A percentile compares a stretch with the other conserved stretches of the same genome.
These are phyloP conservation scores for Saccharomycopsis crataegensis DNA, from an alignment of 1,139 yeast genomes.

Conservation along the genomic window DNA sequence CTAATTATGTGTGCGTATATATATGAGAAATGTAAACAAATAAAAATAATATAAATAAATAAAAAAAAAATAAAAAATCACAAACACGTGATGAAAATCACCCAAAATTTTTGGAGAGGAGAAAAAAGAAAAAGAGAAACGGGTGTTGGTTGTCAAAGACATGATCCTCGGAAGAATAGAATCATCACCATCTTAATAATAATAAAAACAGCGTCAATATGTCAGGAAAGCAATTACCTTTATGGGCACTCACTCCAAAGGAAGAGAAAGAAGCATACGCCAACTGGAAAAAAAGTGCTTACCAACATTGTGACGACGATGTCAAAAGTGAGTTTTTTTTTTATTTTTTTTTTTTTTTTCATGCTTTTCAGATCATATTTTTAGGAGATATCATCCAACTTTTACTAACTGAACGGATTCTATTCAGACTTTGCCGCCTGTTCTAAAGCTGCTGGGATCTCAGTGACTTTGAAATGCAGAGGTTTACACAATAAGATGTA, in stretches of 20 bases:
- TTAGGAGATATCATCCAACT: too few relatives aligned
- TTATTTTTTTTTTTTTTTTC: too few relatives aligned
- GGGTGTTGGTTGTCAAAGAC: background rate
- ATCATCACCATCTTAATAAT: too few relatives aligned
- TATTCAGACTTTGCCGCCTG: slow-evolving; percentile 42
- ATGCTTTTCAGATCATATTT: too few relatives aligned
- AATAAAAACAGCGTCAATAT: background rate
- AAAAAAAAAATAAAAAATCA: background rate
- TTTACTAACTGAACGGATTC: too few relatives aligned
- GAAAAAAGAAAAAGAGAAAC: background rate
- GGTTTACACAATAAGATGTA: slow-evolving; percentile 58
- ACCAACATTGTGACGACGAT: slow-evolving; percentile 60
- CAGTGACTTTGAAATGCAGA: slow-evolving; percentile 50
- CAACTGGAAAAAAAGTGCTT: slow-evolving; percentile 70
- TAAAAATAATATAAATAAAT: background rate
- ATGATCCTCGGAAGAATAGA: too few relatives aligned
- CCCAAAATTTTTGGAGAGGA: background rate
- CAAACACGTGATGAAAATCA: background rate
- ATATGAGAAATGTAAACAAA: background rate
- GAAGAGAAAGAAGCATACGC: slow-evolving; percentile 79
- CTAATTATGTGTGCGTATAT: background rate
- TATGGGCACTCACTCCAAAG: slow-evolving; percentile 79
- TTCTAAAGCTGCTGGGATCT: slow-evolving; percentile 44
- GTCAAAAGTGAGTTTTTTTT: slow-evolving; percentile 44
- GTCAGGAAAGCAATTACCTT: slow-evolving; percentile 38